These are phyloP conservation scores for Pseudogymnoascus sp. DNA, from an alignment of 2,329 filamentous ascomycete species.

Conservation along the genomic window DNA sequence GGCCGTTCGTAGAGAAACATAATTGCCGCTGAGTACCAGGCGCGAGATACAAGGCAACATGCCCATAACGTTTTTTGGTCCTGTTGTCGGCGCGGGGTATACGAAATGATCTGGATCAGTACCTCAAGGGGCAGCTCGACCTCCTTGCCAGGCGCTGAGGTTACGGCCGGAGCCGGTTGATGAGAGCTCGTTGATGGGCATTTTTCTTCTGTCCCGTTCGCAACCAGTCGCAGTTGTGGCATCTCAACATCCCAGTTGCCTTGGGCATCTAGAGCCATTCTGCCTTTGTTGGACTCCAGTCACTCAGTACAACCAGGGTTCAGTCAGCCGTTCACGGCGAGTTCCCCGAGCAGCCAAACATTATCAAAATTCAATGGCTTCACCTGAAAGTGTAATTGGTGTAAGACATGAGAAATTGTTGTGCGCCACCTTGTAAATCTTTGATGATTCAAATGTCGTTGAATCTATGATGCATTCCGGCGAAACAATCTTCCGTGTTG, in stretches of 20 bases:
- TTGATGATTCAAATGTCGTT: background rate
- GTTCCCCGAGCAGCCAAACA: constrained; percentile 2
- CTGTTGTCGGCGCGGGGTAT: constrained; percentile 18
- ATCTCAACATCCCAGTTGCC: constrained; percentile 27
- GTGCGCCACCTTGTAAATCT: background rate
- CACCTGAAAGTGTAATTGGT: background rate
- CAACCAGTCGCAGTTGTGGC: constrained; percentile 16
- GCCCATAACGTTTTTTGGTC: constrained; percentile 23
- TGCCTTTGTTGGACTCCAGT: background rate
- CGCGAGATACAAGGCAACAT: constrained; percentile 24
- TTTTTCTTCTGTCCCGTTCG: background rate
- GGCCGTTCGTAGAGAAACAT: constrained; percentile 23
- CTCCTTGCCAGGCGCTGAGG: constrained; percentile 12
- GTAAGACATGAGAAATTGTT: background rate
- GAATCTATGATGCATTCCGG: constrained; percentile 4
- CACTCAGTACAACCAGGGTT: background rate
- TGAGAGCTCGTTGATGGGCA: background rate
- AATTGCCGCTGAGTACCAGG: constrained; percentile 26
- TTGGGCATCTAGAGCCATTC: constrained; percentile 25
- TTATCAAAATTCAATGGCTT: background rate
- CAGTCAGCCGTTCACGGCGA: background rate
- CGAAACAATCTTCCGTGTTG: background rate
- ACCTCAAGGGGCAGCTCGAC: constrained; percentile 26
- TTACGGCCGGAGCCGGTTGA: background rate
- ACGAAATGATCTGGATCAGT: constrained; percentile 25